These are phyloP conservation scores for Xylaria bambusicola DNA, from an alignment of 495 filamentous ascomycete species.

Conservation along the genomic window DNA sequence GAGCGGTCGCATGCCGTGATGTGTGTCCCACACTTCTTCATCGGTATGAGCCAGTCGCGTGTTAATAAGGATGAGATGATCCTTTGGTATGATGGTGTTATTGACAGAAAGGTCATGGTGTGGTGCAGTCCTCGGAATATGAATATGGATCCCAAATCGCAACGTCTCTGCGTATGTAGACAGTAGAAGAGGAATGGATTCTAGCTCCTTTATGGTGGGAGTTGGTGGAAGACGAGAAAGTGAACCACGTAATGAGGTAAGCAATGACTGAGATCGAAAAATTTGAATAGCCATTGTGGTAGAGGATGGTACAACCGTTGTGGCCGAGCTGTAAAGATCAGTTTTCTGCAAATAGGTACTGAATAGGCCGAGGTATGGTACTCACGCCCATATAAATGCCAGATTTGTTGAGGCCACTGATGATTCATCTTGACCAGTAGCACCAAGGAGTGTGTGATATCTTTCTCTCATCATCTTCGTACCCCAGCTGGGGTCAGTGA, in stretches of 20 bases:
- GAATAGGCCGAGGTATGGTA: not conserved
- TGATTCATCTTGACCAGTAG: not conserved
- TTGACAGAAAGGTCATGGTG: not conserved
- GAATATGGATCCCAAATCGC: not conserved
- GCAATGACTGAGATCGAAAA: not conserved
- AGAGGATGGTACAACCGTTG: not conserved
- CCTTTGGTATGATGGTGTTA: not conserved
- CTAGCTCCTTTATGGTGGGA: not conserved
- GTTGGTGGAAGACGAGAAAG: not conserved
- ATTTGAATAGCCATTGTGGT: not conserved
- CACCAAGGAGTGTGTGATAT: not conserved
- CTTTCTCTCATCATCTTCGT: not conserved
- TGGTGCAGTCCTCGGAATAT: not conserved
- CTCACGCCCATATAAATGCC: not conserved
- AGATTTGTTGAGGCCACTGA: not conserved
- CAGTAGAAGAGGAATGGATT: not conserved
- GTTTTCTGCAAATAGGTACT: not conserved
- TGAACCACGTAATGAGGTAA: not conserved
- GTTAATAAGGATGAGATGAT: not conserved
- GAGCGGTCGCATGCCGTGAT: not conserved
- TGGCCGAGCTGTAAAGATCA: not conserved
- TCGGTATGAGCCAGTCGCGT: not conserved
- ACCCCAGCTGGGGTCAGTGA: not conserved
- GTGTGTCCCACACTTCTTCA: not conserved
- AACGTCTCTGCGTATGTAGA: not conserved